Percentiles rank a stretch among this genome's conserved stretches.
These are phyloP conservation scores for Saksenaea oblongispora DNA, from an alignment of 371 early-diverging fungal species.

Conservation along the genomic window DNA sequence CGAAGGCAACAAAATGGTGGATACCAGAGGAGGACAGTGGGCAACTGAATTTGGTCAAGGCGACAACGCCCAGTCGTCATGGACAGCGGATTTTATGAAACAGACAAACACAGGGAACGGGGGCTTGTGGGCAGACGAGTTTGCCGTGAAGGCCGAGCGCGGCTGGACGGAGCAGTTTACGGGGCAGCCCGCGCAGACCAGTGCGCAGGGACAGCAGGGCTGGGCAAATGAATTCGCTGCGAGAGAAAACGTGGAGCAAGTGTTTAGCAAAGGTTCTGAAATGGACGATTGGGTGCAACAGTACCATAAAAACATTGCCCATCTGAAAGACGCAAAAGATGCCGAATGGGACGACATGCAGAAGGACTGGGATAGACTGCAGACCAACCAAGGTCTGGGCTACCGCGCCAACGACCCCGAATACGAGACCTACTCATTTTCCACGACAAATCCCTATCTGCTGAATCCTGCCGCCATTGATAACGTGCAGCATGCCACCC, in stretches of 20 bases:
- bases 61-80: constrained; percentile 26
- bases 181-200: constrained; percentile 8
- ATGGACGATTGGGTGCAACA: constrained; percentile 71
- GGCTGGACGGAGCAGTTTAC: constrained; percentile 67
- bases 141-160: constrained; percentile 56
- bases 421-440: constrained; percentile 78
- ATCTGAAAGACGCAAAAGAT: constrained; percentile 67
- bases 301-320: constrained; percentile 71
- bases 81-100: constrained; percentile 53
- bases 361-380: constrained; percentile 75
- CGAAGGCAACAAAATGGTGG: constrained; percentile 83
- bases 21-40: constrained; percentile 30
- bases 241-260: constrained; percentile 38
- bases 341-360: constrained; percentile 78
- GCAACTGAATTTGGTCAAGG: constrained; percentile 49
- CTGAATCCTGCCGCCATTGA: constrained; percentile 44
- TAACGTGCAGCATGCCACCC: constrained; percentile 49
- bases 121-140: constrained; percentile 55
- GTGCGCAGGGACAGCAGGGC: constrained; percentile 49
- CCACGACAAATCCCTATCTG: constrained; percentile 78
- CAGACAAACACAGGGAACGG: constrained; percentile 38
- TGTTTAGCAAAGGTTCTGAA: constrained; percentile 41
- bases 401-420: constrained; percentile 68
- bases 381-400: constrained; percentile 46
- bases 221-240: constrained; percentile 60